Conservation (phyloP, 345 rosid species). For the Viola odorata region DNA sequence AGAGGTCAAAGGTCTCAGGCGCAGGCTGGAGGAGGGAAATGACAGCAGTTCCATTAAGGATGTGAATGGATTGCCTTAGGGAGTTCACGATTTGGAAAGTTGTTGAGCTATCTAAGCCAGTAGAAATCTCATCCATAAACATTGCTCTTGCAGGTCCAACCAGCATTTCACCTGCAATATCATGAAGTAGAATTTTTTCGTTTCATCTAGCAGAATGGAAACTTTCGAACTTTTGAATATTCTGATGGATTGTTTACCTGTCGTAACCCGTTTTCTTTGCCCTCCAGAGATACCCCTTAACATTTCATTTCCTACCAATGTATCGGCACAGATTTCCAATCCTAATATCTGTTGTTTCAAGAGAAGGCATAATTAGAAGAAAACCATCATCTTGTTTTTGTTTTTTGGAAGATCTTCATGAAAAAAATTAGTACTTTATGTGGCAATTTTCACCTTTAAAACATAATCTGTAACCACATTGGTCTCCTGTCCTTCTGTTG, state of each 20-base stretch:
- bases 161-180: constrained; percentile 55
- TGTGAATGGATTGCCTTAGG: constrained; percentile 65
- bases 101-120: constrained; percentile 78
- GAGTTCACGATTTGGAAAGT: constrained; percentile 67
- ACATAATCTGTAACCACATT: constrained; percentile 72
- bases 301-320: constrained; percentile 67
- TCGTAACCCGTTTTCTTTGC: constrained; percentile 75
- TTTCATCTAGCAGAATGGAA: neutral
- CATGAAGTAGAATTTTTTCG: neutral
- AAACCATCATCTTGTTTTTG: neutral
- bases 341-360: constrained; percentile 53
- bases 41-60: constrained; percentile 51
- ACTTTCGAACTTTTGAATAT: neutral
- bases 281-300: constrained; percentile 80
- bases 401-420: neutral
- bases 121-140: constrained; percentile 78
- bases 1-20: constrained; percentile 62
- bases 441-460: constrained; percentile 49
- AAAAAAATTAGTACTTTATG: neutral
- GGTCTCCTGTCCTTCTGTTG: constrained; percentile 43
- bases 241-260: constrained; percentile 49
- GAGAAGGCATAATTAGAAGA: neutral
- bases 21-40: constrained; percentile 85
- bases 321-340: constrained; percentile 64
- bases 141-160: constrained; percentile 62